Evolutionary conservation across 73 alveolate species (phyloP), one percentile per base, ranked within the genome.

Genomic region (Stentor roeselii): DNA sequence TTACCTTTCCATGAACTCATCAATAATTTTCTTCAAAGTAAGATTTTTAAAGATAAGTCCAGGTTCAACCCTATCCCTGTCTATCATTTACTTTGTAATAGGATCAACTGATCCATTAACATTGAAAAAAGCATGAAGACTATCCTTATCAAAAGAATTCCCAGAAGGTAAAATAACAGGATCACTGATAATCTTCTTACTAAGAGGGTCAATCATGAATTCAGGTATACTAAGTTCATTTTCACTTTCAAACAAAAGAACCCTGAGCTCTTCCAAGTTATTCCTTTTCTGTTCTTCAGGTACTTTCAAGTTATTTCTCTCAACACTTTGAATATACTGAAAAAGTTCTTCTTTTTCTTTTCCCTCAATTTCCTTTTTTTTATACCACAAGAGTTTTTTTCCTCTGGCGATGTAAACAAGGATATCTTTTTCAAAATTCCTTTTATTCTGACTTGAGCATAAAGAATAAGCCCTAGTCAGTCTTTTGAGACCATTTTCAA

Each of bases 1-100:
- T 60, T 60, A 60, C 78, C 30, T 11, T 60, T 60, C 78, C 78
- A 60, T 6, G 30, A 60, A 60, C 36, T 60, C 78, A 14, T 60
- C 78, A 21, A 60, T 60, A 31, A 60, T 27, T 31, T 27, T 60
- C 30, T 60, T 60, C 36, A 60, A 27, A 6, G 78, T 60, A 3
- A 27, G 3, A 60, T 60, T 60, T 3, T 30, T 30, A 38, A 60
- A 6, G 3, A 60, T 60, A 6, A 21, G 4, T 14, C 36, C 36
- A 14, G 40, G 6, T 21, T 11, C 34, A 11, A 60, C 6, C 36
- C 14, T 6, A 6, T 60, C 11, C 11, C 78, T 60, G 30, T 60
- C 11, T 60, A 11, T 21, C 6, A 60, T 6, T 6, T 60, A 60
- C 78, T 31, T 60, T 3, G 34, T 6, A 21, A 21, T 60, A 3